Evolutionary conservation across 805 yeast genomes (phyloP).

Genomic region (Kregervanrija fluxuum): DNA sequence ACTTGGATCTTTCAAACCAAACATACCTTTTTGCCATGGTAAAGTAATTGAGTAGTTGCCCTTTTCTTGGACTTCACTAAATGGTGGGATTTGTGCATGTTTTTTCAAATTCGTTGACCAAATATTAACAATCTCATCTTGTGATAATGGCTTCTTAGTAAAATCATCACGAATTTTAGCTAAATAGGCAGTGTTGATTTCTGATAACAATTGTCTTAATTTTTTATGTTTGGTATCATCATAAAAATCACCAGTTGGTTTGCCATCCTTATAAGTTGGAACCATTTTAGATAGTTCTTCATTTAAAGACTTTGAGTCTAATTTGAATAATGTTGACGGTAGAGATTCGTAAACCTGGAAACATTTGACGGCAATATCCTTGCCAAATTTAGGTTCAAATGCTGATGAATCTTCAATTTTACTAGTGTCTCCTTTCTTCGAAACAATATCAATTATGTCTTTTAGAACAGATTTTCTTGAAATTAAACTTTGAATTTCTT

Average conservation of each 20-base stretch:
- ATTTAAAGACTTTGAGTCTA: conserved; percentile 34
- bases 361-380: conserved; percentile 26
- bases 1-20: conserved; percentile 69
- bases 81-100: conserved; percentile 34
- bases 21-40: conserved; percentile 78
- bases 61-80: conserved; percentile 26
- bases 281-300: conserved; percentile 42
- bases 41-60: conserved; percentile 39
- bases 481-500: conserved; percentile 23
- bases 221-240: conserved; percentile 26
- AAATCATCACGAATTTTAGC: conserved; percentile 26
- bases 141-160: conserved; percentile 18
- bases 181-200: conserved; percentile 25
- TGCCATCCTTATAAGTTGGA: conserved; percentile 25
- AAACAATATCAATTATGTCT: conserved; percentile 31
- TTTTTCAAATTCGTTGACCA: conserved; percentile 43
- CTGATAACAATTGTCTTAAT: conserved; percentile 27
- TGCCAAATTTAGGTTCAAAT: conserved; percentile 33
- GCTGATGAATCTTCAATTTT: conserved; percentile 19
- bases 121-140: conserved; percentile 22
- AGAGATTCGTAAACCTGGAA: conserved; percentile 28
- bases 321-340: conserved; percentile 18
- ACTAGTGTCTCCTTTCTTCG: conserved; percentile 11
- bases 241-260: conserved; percentile 21
- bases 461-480: conserved; percentile 42